Evolutionary conservation across 257 asterid species (phyloP).

Genomic region (Penstemon eatonii): DNA sequence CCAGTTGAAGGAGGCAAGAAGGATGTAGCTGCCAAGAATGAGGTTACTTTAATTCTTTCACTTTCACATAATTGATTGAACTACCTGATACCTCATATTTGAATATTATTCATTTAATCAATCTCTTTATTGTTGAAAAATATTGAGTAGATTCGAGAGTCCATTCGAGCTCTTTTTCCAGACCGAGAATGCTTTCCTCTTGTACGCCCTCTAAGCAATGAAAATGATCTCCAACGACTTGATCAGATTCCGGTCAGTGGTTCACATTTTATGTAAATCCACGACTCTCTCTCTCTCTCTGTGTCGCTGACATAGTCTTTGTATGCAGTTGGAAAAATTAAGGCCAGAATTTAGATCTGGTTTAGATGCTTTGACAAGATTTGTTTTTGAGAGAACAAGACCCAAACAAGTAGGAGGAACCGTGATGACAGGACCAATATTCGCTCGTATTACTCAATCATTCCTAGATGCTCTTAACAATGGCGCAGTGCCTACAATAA

Average conservation of each 20-base stretch:
- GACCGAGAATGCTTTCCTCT: conserved; percentile 97
- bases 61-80: neutral
- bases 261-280: neutral
- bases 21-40: conserved; percentile 88
- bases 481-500: conserved; percentile 97
- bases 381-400: conserved; percentile 89
- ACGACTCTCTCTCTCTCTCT: neutral
- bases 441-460: conserved; percentile 91
- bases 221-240: conserved; percentile 82
- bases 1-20: conserved; percentile 76
- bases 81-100: neutral
- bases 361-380: conserved; percentile 83
- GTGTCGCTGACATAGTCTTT: neutral
- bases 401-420: conserved; percentile 95
- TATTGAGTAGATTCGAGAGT: conserved; percentile 76
- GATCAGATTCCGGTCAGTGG: conserved; percentile 82
- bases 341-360: conserved; percentile 93
- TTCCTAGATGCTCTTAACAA: conserved; percentile 92
- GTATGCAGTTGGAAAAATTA: conserved; percentile 66
- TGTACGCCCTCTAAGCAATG: conserved; percentile 85
- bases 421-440: conserved; percentile 93
- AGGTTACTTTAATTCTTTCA: conserved; percentile 45
- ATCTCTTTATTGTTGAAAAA: conserved; percentile 16
- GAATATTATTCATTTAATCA: conserved; percentile 7
- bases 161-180: conserved; percentile 98